A percentile compares a stretch with the other conserved stretches of the same genome.
Evolutionary conservation across 129 eudicot species (phyloP).

Genomic region (Flaveria brownii): DNA sequence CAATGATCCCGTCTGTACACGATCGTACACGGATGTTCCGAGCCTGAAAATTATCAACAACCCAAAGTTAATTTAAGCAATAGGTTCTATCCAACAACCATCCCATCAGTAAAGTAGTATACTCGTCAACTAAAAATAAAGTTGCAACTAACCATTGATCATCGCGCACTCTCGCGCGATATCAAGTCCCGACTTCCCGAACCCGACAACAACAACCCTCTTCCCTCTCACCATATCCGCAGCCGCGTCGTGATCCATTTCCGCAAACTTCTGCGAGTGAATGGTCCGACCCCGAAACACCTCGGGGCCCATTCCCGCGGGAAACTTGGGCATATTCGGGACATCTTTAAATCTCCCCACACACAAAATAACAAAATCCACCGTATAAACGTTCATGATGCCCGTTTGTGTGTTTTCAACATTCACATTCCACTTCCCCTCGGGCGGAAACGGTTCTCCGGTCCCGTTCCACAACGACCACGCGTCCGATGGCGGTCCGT

Average conservation of each 20-base stretch:
- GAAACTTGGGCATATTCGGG: background rate
- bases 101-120: too few relatives aligned
- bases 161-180: background rate
- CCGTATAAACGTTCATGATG: background rate
- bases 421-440: background rate
- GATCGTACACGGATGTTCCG: background rate
- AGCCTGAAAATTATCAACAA: background rate
- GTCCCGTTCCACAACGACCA: conserved; percentile 7
- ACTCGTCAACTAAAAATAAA: too few relatives aligned
- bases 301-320: background rate
- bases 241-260: background rate
- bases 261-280: background rate
- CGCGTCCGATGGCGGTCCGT: background rate
- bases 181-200: background rate
- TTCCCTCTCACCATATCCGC: background rate
- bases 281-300: background rate
- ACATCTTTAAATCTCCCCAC: conserved; percentile 1
- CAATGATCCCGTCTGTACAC: conserved; percentile 1
- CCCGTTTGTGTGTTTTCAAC: background rate
- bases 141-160: background rate
- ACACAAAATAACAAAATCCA: conserved; percentile 2
- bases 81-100: too few relatives aligned
- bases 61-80: background rate
- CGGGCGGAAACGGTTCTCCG: background rate
- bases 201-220: conserved; percentile 1